A percentile compares a stretch with the other conserved stretches of the same genome.
phyloP scores from a whole-genome alignment of 2,329 filamentous ascomycete genomes.

The Phoma sp. region DNA sequence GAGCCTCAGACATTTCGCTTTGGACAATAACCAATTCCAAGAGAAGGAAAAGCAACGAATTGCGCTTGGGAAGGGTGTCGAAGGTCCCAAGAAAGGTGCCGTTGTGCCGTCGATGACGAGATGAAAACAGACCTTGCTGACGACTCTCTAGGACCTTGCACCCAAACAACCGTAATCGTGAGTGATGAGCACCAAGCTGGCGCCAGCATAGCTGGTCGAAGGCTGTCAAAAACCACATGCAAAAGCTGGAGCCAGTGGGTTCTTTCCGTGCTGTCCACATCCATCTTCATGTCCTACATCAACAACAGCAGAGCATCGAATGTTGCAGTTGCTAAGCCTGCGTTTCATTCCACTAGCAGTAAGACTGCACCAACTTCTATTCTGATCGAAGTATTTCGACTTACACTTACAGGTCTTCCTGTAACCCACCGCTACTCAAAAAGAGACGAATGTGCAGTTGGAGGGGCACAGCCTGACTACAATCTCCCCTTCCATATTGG shows the following conservation, averaged over 20 bases:
- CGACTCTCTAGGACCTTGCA: constrained; percentile 34
- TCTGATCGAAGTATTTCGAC: not conserved
- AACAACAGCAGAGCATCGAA: constrained; percentile 7
- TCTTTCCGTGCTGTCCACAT: constrained; percentile 34
- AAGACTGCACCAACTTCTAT: constrained; percentile 1
- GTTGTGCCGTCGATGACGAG: not conserved
- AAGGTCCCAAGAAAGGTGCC: constrained; percentile 29
- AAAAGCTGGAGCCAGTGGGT: constrained; percentile 33
- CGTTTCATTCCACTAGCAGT: constrained; percentile 16
- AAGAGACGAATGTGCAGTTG: constrained; percentile 31
- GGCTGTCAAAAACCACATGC: not conserved
- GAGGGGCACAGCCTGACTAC: constrained; percentile 33
- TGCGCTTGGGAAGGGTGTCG: constrained; percentile 34
- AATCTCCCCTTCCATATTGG: constrained; percentile 39
- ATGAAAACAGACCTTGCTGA: constrained; percentile 16
- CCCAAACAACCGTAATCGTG: constrained; percentile 30
- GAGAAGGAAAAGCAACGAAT: constrained; percentile 24
- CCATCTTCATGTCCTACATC: constrained; percentile 31
- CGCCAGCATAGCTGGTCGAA: constrained; percentile 9
- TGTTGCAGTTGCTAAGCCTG: constrained; percentile 8
- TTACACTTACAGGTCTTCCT: constrained; percentile 9
- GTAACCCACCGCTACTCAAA: constrained; percentile 18
- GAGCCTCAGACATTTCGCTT: constrained; percentile 19
- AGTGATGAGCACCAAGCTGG: constrained; percentile 27
- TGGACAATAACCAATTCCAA: constrained; percentile 23